phyloP scores from a whole-genome alignment of 371 early-diverging fungal genomes.

The Sporodiniella umbellata region DNA sequence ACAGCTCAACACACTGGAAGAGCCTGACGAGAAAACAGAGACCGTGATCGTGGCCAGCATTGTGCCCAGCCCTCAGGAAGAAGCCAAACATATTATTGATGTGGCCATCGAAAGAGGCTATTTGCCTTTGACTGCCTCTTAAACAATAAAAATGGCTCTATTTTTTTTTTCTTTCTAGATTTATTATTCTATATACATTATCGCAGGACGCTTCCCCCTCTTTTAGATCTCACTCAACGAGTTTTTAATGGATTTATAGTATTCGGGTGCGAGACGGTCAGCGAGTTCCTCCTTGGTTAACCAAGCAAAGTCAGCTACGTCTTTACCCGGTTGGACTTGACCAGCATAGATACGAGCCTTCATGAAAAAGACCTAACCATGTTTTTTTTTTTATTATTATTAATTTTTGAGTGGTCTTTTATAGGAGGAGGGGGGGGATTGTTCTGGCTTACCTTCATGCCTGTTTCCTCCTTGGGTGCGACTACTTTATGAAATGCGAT shows the following conservation, averaged over 20 bases:
- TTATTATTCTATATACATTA: constrained; percentile 16
- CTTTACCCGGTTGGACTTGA: constrained; percentile 56
- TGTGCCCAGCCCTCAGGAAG: constrained; percentile 6
- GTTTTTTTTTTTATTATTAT: background rate
- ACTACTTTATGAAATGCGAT: constrained; percentile 65
- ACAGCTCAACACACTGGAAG: constrained; percentile 61
- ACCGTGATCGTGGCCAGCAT: constrained; percentile 45
- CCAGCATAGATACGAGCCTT: constrained; percentile 86
- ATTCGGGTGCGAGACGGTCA: constrained; percentile 60
- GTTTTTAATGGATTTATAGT: constrained; percentile 72
- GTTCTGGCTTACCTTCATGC: constrained; percentile 23
- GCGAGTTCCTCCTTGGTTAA: constrained; percentile 82
- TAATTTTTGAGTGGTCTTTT: background rate
- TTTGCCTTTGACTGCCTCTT: constrained; percentile 8
- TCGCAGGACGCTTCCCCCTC: constrained; percentile 6
- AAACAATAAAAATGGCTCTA: background rate
- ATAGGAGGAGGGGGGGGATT: too few relatives aligned
- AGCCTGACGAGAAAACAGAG: constrained; percentile 49
- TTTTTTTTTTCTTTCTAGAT: background rate
- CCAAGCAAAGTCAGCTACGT: constrained; percentile 82
- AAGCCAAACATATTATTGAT: constrained; percentile 12
- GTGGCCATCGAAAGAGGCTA: constrained; percentile 10
- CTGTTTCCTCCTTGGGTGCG: constrained; percentile 32
- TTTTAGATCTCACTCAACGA: constrained; percentile 67
- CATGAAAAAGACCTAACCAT: constrained; percentile 67